phyloP scores from a whole-genome alignment of 2,329 filamentous ascomycete genomes.

The Paracoccidioides lutzii region DNA sequence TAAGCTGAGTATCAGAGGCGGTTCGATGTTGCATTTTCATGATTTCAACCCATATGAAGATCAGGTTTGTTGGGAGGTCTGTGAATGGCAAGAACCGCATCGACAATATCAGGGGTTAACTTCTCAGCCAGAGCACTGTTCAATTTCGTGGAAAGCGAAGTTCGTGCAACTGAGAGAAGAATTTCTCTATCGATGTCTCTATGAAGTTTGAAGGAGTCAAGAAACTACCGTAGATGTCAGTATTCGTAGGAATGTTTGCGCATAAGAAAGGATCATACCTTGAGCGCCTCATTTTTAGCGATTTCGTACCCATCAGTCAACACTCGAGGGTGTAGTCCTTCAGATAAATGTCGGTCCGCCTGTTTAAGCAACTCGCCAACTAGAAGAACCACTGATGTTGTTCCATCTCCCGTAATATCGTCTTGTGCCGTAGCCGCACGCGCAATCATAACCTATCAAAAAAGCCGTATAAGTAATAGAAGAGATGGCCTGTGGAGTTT shows the following conservation, averaged over 20 bases:
- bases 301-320: conserved; percentile 97
- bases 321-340: conserved; percentile 91
- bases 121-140: conserved; percentile 79
- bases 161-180: conserved; percentile 81
- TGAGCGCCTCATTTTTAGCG: conserved; percentile 82
- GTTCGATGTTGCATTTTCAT: conserved; percentile 99
- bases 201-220: conserved; percentile 83
- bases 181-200: conserved; percentile 87
- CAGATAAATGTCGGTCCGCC: conserved; percentile 87
- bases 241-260: conserved; percentile 1
- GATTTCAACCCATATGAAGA: conserved; percentile 96
- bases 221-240: conserved; percentile 47
- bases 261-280: conserved; percentile 39
- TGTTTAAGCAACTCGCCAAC: conserved; percentile 97
- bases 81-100: conserved; percentile 91
- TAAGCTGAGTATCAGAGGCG: conserved; percentile 89
- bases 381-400: conserved; percentile 86
- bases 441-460: conserved; percentile 51
- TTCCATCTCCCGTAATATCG: conserved; percentile 95
- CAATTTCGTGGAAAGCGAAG: conserved; percentile 89
- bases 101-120: conserved; percentile 88
- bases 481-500: conserved; percentile 1
- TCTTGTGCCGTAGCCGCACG: conserved; percentile 90
- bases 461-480: conserved; percentile 6
- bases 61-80: conserved; percentile 82